These are phyloP conservation scores for Magnolia changhungtana DNA, from an alignment of 164 flowering plant species.

Conservation along the genomic window DNA sequence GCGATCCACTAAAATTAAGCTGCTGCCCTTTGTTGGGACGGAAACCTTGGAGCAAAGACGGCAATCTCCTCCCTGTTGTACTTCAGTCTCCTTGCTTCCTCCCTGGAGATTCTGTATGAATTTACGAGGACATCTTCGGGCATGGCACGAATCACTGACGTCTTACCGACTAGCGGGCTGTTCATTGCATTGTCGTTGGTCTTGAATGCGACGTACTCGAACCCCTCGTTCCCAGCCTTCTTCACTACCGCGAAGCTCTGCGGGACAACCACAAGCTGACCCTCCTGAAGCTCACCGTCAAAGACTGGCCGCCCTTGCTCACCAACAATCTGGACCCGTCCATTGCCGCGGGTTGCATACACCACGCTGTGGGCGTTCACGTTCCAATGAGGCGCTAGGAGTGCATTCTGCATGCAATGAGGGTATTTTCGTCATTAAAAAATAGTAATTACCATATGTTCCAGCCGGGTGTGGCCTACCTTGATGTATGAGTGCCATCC, in stretches of 20 bases:
- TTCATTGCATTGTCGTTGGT: constrained; percentile 27
- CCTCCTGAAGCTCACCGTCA: constrained; percentile 38
- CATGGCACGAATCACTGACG: constrained; percentile 30
- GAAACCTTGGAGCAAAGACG: constrained; percentile 22
- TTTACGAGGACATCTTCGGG: constrained; percentile 1
- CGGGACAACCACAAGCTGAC: constrained; percentile 47
- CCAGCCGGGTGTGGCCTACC: too few relatives aligned
- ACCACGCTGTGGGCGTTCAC: constrained; percentile 50
- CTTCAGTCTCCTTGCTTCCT: constrained; percentile 51
- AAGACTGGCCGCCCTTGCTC: constrained; percentile 36
- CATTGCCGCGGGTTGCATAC: constrained; percentile 47
- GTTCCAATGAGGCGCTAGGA: constrained; percentile 52
- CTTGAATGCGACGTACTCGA: constrained; percentile 36
- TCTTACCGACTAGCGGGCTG: constrained; percentile 41
- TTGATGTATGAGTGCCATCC: too few relatives aligned
- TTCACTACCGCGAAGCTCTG: constrained; percentile 44
- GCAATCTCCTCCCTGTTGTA: constrained; percentile 28
- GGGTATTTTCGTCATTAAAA: too few relatives aligned
- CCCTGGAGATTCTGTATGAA: constrained; percentile 23
- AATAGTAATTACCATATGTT: background rate
- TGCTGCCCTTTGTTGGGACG: background rate
- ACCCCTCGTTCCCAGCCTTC: constrained; percentile 37
- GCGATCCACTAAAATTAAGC: too few relatives aligned
- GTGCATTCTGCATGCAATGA: constrained; percentile 36
- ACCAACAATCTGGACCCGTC: constrained; percentile 41